A percentile compares a stretch with the other conserved stretches of the same genome.
Conservation (phyloP, 2,329 filamentous ascomycete species). For the Alternaria sp. region DNA sequence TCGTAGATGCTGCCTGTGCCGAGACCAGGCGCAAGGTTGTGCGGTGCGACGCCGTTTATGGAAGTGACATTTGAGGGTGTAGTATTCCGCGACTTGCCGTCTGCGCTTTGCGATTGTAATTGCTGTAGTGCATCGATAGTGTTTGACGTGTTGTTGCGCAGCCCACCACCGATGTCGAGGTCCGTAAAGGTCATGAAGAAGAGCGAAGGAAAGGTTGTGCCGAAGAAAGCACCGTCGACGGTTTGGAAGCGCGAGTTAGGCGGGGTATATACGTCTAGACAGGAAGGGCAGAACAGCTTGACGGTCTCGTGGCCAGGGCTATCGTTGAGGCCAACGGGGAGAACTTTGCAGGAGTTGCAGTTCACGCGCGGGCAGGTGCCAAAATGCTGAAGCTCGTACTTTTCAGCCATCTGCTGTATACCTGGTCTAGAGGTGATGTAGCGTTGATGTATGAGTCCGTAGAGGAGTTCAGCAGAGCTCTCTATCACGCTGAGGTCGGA, state of each 20-base stretch:
- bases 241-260: slow-evolving; percentile 97
- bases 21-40: slow-evolving; percentile 88
- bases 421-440: slow-evolving; percentile 97
- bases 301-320: slow-evolving; percentile 97
- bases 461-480: slow-evolving; percentile 96
- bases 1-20: slow-evolving; percentile 88
- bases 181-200: slow-evolving; percentile 99
- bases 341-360: slow-evolving; percentile 87
- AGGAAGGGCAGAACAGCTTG: slow-evolving; percentile 97
- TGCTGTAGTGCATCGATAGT: slow-evolving; percentile 47
- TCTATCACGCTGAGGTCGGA: slow-evolving; percentile 96
- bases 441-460: slow-evolving; percentile 96
- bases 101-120: slow-evolving; percentile 47
- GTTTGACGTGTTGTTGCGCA: slow-evolving; percentile 62
- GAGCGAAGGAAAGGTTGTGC: slow-evolving; percentile 93
- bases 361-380: slow-evolving; percentile 93
- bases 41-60: slow-evolving; percentile 86
- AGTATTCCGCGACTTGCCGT: slow-evolving; percentile 45
- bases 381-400: slow-evolving; percentile 97
- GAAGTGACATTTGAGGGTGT: slow-evolving; percentile 47
- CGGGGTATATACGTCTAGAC: slow-evolving; percentile 95
- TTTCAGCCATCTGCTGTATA: slow-evolving; percentile 99
- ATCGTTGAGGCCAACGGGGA: slow-evolving; percentile 93
- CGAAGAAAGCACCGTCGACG: slow-evolving; percentile 97
- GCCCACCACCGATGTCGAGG: slow-evolving; percentile 80